Conservation (phyloP, 1,284 basidiomycete species). For the Rhodotorula mucilaginosa region DNA sequence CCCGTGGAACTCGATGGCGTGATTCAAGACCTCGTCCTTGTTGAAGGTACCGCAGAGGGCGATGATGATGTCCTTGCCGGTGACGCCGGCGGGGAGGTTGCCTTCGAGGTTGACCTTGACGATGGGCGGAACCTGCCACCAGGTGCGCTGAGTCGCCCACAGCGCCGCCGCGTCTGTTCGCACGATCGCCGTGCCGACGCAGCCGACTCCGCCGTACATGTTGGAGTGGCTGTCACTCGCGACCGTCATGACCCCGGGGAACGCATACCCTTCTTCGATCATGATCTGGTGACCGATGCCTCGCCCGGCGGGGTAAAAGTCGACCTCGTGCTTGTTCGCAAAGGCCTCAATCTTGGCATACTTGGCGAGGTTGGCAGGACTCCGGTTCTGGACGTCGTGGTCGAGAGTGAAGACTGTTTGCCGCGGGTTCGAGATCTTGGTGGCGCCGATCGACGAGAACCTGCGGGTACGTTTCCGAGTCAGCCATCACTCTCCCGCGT, state of each 20-base stretch:
- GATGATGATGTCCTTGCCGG: constrained; percentile 97
- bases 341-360: constrained; percentile 91
- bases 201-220: constrained; percentile 98
- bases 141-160: constrained; percentile 98
- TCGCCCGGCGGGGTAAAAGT: constrained; percentile 96
- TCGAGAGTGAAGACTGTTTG: constrained; percentile 96
- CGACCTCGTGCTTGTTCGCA: constrained; percentile 77
- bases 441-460: constrained; percentile 93
- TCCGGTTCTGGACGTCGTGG: constrained; percentile 97
- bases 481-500: not conserved
- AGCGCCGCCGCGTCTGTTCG: constrained; percentile 82
- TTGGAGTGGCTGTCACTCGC: constrained; percentile 97
- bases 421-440: constrained; percentile 71
- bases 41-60: constrained; percentile 96
- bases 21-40: constrained; percentile 94
- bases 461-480: constrained; percentile 51
- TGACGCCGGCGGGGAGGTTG: constrained; percentile 78
- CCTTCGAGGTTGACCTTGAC: constrained; percentile 91
- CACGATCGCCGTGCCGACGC: constrained; percentile 88
- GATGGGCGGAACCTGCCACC: constrained; percentile 99
- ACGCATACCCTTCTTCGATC: constrained; percentile 94
- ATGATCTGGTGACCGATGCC: constrained; percentile 98
- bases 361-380: constrained; percentile 87
- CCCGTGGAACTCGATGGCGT: constrained; percentile 98
- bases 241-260: constrained; percentile 73